Base-by-base conservation (phyloP, 352 stramenopile species). In the Pelagophyceae sp. region DNA sequence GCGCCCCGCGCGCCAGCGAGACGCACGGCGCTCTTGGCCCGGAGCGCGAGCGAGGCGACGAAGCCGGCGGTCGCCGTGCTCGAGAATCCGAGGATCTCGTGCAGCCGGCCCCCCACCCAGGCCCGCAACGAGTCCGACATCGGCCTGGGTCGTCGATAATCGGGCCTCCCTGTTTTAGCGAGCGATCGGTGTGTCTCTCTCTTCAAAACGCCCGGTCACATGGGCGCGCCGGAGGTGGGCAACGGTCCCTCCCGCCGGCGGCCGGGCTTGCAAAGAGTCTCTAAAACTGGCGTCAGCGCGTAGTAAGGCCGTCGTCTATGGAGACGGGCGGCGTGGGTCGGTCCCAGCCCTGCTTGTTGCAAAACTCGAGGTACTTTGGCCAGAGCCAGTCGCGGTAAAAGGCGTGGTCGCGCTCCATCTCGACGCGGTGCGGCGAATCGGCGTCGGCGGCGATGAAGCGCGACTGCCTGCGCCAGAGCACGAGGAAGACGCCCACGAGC, bases 291-390 rank as follows among this genome's bases (percentile, higher is more conserved):
- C n/a, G n/a, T n/a, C n/a, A n/a, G n/a, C n/a, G n/a, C n/a, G n/a
- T n/a, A n/a, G n/a, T n/a, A n/a, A n/a, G n/a, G n/a, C n/a, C 45
- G 45, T 67, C 60, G 60, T 35, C 60, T 11, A 67, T 27, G 60
- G 11, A n/a, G n/a, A n/a, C n/a, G n/a, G n/a, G n/a, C n/a, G n/a
- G 60, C 11, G 25, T 50, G 64, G 32, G 32, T 3, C 29, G 32
- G 35, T 6, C 6, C 67, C 67, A 74, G 33, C 38, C 67, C 5
- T 31, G 67, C 35, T 33, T 31, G 1, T 31, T 11, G 67, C 11
- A 31, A 31, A 74, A 74, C 35, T 51, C 67, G 67, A 54, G 17
- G 67, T 58, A 74, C 67, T 58, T 74, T 0, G 67, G 67, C 2
- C 38, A 37, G n/a, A 74, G 67, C 15, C 11, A 74, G 35, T 74